Evolutionary conservation across 1,139 yeast species (phyloP), one percentile per base, ranked within the genome.

Genomic region (Pichia sp.): DNA sequence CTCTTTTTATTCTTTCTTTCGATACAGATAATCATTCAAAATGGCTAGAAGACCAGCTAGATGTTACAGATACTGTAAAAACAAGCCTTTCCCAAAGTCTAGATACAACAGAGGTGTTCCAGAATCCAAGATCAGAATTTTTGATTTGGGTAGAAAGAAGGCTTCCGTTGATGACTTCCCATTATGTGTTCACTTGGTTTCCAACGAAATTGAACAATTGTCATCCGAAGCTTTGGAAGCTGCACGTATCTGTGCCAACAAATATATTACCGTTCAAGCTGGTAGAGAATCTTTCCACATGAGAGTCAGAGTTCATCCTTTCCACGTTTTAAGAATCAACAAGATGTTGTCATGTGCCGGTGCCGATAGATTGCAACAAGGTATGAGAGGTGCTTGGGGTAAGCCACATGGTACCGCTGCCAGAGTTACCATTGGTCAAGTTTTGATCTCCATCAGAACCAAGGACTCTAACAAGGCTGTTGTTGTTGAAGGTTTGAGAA

Each of bases 311-410:
- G 99, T 92, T 74, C 99, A 93, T 81, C 99, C 99, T 72, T 95
- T 88, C 98, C 99, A 93, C 85, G 99, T 95, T 70, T 87, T 93
- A 79, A 89, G 99, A 83, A 93, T 93, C 85, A 93, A 93, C 93
- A 93, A 93, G 88, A 93, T 93, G 99, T 90, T 93, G 96, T 93
- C 99, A 74, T 93, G 99, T 85, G 99, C 99, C 82, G 99, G 99
- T 88, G 99, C 99, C 77, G 99, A 93, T 92, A 90, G 99, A 88
- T 86, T 93, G 81, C 99, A 93, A 84, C 98, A 95, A 84, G 99
- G 99, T 90, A 93, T 93, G 99, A 92, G 99, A 89, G 96, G 96
- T 85, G 99, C 99, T 75, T 93, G 98, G 98, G 99, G 99, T 89
- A 93, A 93, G 84, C 99, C 99, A 74, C 97, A 92, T 73, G 99